Evolutionary conservation across 352 stramenopile genomes (phyloP), one percentile per base, ranked within the genome.

Genomic region (Plasmopara halstedii): DNA sequence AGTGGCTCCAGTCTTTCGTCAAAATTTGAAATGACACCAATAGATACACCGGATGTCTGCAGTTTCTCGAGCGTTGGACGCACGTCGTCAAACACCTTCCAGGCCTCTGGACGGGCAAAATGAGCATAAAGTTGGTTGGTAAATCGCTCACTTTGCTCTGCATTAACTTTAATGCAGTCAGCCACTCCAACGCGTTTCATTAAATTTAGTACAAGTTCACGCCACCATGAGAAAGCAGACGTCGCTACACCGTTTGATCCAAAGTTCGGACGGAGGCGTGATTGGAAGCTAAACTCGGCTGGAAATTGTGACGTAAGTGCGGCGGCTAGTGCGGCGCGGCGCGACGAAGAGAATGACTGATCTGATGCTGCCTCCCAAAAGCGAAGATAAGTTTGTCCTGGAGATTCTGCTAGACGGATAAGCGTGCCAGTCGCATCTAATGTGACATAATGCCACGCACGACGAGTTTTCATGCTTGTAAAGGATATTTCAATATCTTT

Each of bases 11-110:
- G 58, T 2, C 79, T 62, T 49, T 91, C 76, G 48, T 91, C 79
- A 56, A 86, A 88, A 58, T 91, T 85, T 42, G 76, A 91, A 22
- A 91, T 67, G 44, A 88, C 65, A 23, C 67, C 79, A 42, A 88
- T 61, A 4, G 54, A 33, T 1, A 86, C 52, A 1, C 47, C 33
- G 6, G 42, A 26, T 0, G 23, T 8, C 0, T 36, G 22, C 7
- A 88, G 53, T 26, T n/a, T 39, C 21, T 80, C 56, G 14, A 91
- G 67, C 32, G 60, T 51, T 17, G 51, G 57, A 1, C 21, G 36
- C 9, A 67, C 70, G 37, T 91, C 79, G 9, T 64, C 53, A 44
- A 73, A 91, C 7, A 85, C 76, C 35, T 31, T 54, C 76, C 76
- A 91, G 20, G 76, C 79, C 18, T 65, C 61, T 2, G 63, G 53